Evolutionary conservation across 2,329 filamentous ascomycete species (phyloP), one percentile per base, ranked within the genome.

Genomic region (Aspergillus flavus): DNA sequence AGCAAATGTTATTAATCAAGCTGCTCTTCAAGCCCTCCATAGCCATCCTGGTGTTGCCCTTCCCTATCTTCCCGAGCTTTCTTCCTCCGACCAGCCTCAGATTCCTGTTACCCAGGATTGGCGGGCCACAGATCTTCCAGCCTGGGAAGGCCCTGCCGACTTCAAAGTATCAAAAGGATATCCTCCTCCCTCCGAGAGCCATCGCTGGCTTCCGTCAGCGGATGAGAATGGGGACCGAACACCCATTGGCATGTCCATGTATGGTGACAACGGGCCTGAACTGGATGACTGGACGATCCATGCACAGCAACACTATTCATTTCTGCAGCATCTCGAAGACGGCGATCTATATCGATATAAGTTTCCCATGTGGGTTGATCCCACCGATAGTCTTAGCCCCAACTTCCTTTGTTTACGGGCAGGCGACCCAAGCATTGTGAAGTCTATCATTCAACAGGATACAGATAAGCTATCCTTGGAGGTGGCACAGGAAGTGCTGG

Each of bases 1-100:
- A 2, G 84, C 84, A 57, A 87, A 87, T 65, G 78, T 88, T 26
- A 76, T 87, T 66, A 87, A 87, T 64, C 83, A 85, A 56, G 85
- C 84, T 16, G 78, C 84, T 12, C 81, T 86, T 36, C 80, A 81
- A 56, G 82, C 83, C 75, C 76, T 87, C 21, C 86, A 88, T 67
- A 83, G 81, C 69, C 85, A 85, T 61, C 76, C 84, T 10, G 83
- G 83, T 6, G 81, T 82, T 21, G 79, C 86, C 23, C 77, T 83
- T 57, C 82, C 85, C 3, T 87, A 86, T 70, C 78, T 86, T 23
- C 84, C 85, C 4, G 85, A 86, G 56, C 39, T 76, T 26, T 54
- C 65, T 28, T 69, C 70, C 41, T 60, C 68, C 1, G 62, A 65
- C 12, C 63, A 63, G 23, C 63, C 66, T 26, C 66, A 64, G 28